These are phyloP conservation scores for Wickerhamiella spandovensis DNA, from an alignment of 805 yeast genomes.

Conservation along the genomic window DNA sequence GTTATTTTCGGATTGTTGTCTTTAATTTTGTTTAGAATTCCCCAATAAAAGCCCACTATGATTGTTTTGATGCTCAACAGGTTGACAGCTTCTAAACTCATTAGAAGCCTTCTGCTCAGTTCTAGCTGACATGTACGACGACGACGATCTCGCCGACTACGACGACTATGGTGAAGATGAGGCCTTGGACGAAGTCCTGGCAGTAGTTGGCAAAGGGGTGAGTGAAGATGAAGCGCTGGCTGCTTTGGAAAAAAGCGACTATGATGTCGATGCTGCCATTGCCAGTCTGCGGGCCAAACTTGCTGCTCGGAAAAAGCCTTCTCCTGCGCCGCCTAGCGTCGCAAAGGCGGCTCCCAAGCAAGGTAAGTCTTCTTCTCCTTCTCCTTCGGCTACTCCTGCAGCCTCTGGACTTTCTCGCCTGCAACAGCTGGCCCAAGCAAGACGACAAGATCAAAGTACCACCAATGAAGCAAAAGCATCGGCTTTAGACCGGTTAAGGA, in stretches of 20 bases:
- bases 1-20: no score
- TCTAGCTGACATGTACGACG: conserved; percentile 5
- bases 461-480: background rate
- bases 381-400: background rate
- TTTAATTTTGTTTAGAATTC: no score
- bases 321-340: background rate
- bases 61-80: no score
- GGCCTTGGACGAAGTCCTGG: conserved; percentile 15
- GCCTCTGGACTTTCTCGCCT: background rate
- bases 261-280: conserved; percentile 19
- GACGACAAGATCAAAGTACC: background rate
- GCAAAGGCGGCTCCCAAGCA: conserved; percentile 4
- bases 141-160: conserved; percentile 14
- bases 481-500: background rate
- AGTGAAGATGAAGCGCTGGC: conserved; percentile 13
- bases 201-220: conserved; percentile 10
- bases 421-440: background rate
- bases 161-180: conserved; percentile 15
- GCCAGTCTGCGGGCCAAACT: conserved; percentile 12
- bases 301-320: conserved; percentile 3
- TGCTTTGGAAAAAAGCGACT: conserved; percentile 16
- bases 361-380: conserved; percentile 1
- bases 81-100: no score
- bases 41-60: no score
- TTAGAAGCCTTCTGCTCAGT: conserved; percentile 9